phyloP scores from a whole-genome alignment of 2,329 filamentous ascomycete genomes.

The Ophiostoma perfectum region DNA sequence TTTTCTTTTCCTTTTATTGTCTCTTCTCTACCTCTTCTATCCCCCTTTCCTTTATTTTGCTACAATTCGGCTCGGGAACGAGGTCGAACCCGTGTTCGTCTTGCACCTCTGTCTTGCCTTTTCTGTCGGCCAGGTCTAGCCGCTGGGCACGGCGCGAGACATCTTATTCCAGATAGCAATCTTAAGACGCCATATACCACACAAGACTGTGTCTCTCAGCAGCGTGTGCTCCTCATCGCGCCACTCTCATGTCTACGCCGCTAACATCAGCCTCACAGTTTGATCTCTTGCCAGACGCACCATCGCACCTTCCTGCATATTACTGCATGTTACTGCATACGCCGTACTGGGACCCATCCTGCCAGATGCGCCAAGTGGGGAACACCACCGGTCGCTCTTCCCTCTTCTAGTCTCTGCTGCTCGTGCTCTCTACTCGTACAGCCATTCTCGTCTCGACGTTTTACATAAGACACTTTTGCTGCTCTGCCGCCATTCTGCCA shows the following conservation, averaged over 20 bases:
- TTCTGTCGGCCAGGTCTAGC: background rate
- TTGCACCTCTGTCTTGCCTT: background rate
- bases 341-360: background rate
- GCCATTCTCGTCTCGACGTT: background rate
- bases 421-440: background rate
- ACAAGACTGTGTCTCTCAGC: too few species aligned
- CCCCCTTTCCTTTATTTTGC: background rate
- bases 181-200: too few species aligned
- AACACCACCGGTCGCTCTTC: slow-evolving; percentile 15
- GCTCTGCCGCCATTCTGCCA: background rate
- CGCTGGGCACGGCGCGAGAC: background rate
- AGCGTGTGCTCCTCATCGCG: too few species aligned
- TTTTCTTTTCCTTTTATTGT: too few species aligned
- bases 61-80: too few species aligned
- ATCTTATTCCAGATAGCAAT: background rate
- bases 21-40: background rate
- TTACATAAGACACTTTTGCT: background rate
- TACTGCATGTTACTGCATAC: background rate
- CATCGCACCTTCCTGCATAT: background rate
- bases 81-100: too few species aligned
- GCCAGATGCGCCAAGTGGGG: slow-evolving; percentile 23
- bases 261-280: slow-evolving; percentile 1
- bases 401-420: slow-evolving; percentile 16
- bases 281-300: background rate
- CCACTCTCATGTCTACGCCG: background rate